Percentiles rank a stretch among this genome's conserved stretches.
Evolutionary conservation across 2,329 filamentous ascomycete species (phyloP).

Genomic region (Ascochyta koolunga): DNA sequence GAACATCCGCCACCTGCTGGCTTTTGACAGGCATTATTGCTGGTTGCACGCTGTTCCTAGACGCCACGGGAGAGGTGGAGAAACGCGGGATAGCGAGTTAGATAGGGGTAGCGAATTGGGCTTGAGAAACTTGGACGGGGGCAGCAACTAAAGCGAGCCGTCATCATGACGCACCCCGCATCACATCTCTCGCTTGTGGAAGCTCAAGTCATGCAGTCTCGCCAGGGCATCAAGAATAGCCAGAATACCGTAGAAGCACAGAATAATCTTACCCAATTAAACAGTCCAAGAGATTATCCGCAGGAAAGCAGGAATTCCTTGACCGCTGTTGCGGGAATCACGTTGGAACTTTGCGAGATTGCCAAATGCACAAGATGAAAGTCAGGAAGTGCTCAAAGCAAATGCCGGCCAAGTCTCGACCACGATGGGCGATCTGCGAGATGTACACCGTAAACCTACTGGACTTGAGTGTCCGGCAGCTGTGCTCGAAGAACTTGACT

Average conservation of each 20-base stretch:
- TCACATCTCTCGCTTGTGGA: background rate
- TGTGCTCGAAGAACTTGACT: background rate
- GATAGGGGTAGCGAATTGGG: background rate
- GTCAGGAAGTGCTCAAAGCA: constrained; percentile 9
- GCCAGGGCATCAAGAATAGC: constrained; percentile 4
- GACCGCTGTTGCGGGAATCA: constrained; percentile 2
- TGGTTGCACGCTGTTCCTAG: constrained; percentile 14
- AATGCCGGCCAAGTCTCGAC: background rate
- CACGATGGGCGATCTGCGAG: background rate
- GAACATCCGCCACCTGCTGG: background rate
- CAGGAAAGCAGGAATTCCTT: constrained; percentile 8
- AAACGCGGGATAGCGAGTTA: constrained; percentile 5
- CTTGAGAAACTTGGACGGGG: background rate
- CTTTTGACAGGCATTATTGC: background rate
- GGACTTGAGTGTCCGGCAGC: background rate
- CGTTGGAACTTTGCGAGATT: constrained; percentile 1
- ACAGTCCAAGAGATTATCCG: background rate
- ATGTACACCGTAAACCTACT: background rate
- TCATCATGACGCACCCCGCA: constrained; percentile 17
- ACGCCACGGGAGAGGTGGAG: constrained; percentile 17
- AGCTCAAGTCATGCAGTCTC: background rate
- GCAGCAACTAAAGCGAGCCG: background rate
- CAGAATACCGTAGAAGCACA: constrained; percentile 1
- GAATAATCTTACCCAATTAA: constrained; percentile 11
- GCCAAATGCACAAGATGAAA: background rate